phyloP scores from a whole-genome alignment of 176 grass and related monocot genomes.

The Eremochloa ophiuroides region DNA sequence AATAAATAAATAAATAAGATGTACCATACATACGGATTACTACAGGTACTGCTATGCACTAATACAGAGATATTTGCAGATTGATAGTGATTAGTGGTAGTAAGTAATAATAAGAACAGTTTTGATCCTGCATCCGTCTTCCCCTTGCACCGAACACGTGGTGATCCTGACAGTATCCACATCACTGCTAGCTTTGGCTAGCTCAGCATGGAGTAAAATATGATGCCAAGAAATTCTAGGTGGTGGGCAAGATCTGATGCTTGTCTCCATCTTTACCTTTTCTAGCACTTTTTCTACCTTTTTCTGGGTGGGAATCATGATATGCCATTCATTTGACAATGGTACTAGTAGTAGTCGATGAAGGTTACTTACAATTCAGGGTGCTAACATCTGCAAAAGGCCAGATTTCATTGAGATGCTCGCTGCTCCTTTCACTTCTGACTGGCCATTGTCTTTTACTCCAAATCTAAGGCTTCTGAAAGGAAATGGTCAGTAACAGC shows the following conservation, averaged over 20 bases:
- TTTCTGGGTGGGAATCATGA: constrained; percentile 31
- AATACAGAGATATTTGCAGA: not conserved
- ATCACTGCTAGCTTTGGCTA: constrained; percentile 14
- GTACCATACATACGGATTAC: not conserved
- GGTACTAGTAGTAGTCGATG: not conserved
- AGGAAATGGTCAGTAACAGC: constrained; percentile 10
- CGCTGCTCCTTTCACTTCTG: not conserved
- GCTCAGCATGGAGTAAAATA: constrained; percentile 12
- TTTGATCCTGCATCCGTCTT: not conserved
- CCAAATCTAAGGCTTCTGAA: not conserved
- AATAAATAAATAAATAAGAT: not conserved
- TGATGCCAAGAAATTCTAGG: not conserved
- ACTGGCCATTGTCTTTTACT: not conserved
- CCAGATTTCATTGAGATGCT: constrained; percentile 17
- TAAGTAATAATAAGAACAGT: not conserved
- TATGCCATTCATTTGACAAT: constrained; percentile 21
- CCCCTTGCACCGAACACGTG: constrained; percentile 38
- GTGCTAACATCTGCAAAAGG: not conserved
- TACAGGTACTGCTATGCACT: not conserved
- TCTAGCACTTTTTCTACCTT: constrained; percentile 9
- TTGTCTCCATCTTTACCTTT: constrained; percentile 38
- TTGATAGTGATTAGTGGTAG: not conserved
- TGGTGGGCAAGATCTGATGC: constrained; percentile 40
- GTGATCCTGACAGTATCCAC: constrained; percentile 10
- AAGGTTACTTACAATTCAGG: constrained; percentile 18